Evolutionary conservation across 768 basidiomycete genomes (phyloP).

Genomic region (Suillus clintonianus): DNA sequence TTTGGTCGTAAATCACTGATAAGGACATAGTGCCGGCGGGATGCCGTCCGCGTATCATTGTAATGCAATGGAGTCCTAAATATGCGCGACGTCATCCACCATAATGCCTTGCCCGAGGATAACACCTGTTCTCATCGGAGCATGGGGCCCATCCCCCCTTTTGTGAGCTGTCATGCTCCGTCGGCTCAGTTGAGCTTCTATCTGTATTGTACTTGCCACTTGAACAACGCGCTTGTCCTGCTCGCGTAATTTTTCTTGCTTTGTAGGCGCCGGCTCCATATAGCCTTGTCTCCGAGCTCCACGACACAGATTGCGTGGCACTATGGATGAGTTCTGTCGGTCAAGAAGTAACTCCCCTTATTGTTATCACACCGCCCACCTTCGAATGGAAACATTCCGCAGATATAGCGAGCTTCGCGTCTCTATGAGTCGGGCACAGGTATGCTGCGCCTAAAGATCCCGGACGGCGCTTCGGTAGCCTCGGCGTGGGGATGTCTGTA

Average conservation of each 20-base stretch:
- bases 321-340: neutral
- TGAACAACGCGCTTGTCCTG: neutral
- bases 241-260: neutral
- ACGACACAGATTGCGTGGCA: neutral
- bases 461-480: neutral
- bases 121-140: neutral
- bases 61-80: neutral
- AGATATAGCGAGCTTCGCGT: neutral
- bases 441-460: neutral
- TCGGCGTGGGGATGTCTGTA: neutral
- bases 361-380: neutral
- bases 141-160: neutral
- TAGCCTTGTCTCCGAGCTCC: neutral
- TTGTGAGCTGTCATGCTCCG: neutral
- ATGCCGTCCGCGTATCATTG: neutral
- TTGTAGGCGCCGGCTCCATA: neutral
- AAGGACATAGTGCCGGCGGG: neutral
- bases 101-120: neutral
- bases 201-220: neutral
- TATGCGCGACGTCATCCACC: neutral
- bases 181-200: neutral
- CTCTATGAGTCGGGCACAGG: neutral
- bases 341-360: neutral
- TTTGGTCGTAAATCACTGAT: neutral
- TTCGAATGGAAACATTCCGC: neutral